Base-by-base conservation (phyloP, 2,329 filamentous ascomycete species). In the Drechslerella dactyloides region DNA sequence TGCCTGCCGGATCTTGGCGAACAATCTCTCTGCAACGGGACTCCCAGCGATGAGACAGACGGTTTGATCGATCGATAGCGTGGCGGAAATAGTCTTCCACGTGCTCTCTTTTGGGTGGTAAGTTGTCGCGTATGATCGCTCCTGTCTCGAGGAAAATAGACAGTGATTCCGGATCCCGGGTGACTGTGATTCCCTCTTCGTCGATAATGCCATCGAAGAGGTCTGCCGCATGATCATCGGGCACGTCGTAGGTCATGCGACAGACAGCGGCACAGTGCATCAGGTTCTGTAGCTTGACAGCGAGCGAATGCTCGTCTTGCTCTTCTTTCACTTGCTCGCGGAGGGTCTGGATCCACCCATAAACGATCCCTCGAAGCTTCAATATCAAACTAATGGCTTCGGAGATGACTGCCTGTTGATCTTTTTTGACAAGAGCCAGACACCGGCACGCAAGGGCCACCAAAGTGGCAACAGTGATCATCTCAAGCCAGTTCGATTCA, bases 401-500 rank as follows among this genome's bases (percentile, higher is more conserved):
- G 4, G 37, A 63, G 23, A 55, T 62, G 17, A 74, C 57, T 11
- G 55, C 63, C 27, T 33, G 52, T 35, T 69, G 46, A 33, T 64
- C 59, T 2, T 60, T 40, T 33, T 65, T 64, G 15, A 55, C 59
- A 7, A 74, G 27, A 6, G 75, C 65, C 11, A 76, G 37, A 52
- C 75, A 68, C 1, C 74, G 75, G 48, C 64, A 37, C 11, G 70
- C 66, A n/a, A 76, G 63, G 7, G 59, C 56, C 17, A 76, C 73
- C 23, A 76, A 56, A 2, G 69, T 74, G 19, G 64, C 69, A 8
- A 72, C 74, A 2, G 69, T 69, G 15, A 75, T 35, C 4, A 69
- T 54, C 44, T 76, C 74, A 65, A 85, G 79, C 84, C 84, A 86
- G 59, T 85, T 86, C n/a, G 80, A 78, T 64, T 82, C 77, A 7